phyloP scores from a whole-genome alignment of 495 filamentous ascomycete species.

The Lepraria neglecta region DNA sequence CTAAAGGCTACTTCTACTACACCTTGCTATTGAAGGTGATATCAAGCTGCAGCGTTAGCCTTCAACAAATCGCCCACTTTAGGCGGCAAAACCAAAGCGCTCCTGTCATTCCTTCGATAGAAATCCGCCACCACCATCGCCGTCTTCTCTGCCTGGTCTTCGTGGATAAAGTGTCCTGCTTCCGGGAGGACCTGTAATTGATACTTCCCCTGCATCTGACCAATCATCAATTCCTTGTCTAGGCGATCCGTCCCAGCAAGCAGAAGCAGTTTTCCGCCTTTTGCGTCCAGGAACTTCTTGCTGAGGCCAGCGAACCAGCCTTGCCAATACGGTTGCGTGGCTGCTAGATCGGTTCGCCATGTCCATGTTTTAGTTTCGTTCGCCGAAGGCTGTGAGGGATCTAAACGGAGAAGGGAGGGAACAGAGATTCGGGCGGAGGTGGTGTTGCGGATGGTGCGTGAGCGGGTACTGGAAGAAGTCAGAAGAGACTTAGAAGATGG shows the following conservation, averaged over 20 bases:
- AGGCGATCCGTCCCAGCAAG: conserved; percentile 91
- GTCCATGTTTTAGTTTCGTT: conserved; percentile 52
- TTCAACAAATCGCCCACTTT: conserved; percentile 66
- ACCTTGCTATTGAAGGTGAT: not conserved
- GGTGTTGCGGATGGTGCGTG: conserved; percentile 79
- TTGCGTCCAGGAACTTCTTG: conserved; percentile 75
- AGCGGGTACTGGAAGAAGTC: conserved; percentile 50
- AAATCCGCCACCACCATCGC: conserved; percentile 83
- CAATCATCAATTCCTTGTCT: conserved; percentile 93
- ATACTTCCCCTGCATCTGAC: conserved; percentile 99
- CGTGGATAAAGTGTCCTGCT: conserved; percentile 81
- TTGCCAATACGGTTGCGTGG: conserved; percentile 88
- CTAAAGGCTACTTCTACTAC: not conserved
- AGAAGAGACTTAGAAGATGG: conserved; percentile 9
- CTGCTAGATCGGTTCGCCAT: conserved; percentile 80
- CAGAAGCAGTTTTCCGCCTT: conserved; percentile 82
- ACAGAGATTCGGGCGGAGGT: conserved; percentile 78
- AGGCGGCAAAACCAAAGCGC: conserved; percentile 75
- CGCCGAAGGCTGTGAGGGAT: conserved; percentile 28
- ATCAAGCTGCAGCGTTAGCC: conserved; percentile 28
- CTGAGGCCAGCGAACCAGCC: conserved; percentile 88
- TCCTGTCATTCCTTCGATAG: conserved; percentile 81
- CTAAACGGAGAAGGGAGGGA: conserved; percentile 64
- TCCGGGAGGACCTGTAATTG: conserved; percentile 91
- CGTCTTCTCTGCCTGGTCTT: conserved; percentile 85